Conservation (phyloP, 2,329 filamentous ascomycete species). For the Monosporascus sp. region DNA sequence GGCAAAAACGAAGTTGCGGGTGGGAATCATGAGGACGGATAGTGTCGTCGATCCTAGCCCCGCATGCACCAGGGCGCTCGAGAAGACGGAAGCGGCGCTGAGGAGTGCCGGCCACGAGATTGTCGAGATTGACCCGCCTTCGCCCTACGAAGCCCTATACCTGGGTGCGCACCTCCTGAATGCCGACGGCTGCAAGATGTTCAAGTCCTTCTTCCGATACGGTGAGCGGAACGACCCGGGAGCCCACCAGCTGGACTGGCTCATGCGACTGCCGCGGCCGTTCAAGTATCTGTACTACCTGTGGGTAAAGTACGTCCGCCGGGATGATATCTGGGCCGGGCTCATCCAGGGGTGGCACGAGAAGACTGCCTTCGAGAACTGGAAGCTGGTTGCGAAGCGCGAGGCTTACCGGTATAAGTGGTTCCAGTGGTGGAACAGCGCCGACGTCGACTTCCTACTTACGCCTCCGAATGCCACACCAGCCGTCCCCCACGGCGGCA, state of each 20-base stretch:
- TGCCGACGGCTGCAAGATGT: conserved; percentile 76
- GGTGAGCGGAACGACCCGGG: conserved; percentile 79
- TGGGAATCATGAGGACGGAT: conserved; percentile 76
- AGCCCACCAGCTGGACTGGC: conserved; percentile 66
- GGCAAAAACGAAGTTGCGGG: conserved; percentile 57
- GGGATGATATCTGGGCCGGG: conserved; percentile 73
- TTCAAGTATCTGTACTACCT: conserved; percentile 83
- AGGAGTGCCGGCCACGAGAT: conserved; percentile 70
- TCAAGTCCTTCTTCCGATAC: conserved; percentile 67
- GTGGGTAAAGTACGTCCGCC: conserved; percentile 78
- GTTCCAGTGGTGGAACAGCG: conserved; percentile 79
- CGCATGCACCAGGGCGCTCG: conserved; percentile 72
- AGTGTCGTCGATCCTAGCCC: conserved; percentile 82
- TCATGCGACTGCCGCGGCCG: conserved; percentile 67
- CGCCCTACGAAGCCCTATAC: conserved; percentile 68
- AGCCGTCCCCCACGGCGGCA: conserved; percentile 79
- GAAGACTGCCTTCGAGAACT: conserved; percentile 73
- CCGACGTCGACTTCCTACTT: conserved; percentile 71
- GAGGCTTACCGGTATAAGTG: conserved; percentile 74
- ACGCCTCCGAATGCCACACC: conserved; percentile 87
- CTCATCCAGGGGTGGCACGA: conserved; percentile 68
- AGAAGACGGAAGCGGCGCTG: conserved; percentile 65
- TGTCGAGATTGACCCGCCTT: conserved; percentile 56
- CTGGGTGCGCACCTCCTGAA: conserved; percentile 78
- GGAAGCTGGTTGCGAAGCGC: conserved; percentile 71